Percentiles rank a stretch among this genome's conserved stretches.
These are phyloP conservation scores for Epichloe typhina DNA, from an alignment of 2,329 filamentous ascomycete species.

Conservation along the genomic window DNA sequence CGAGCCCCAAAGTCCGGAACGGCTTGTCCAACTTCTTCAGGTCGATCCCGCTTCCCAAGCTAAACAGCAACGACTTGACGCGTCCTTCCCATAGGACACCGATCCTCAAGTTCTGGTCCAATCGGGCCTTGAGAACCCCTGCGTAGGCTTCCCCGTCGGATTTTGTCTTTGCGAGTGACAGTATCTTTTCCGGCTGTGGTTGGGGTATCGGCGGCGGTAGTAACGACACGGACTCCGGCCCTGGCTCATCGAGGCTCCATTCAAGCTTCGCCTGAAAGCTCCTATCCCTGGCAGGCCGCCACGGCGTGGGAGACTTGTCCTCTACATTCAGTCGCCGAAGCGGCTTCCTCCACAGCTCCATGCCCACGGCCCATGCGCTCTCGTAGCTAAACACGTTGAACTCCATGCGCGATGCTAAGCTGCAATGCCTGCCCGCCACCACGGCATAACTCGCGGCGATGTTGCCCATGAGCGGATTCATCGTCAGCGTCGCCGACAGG, in stretches of 20 bases:
- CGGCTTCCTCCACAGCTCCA: slow-evolving; percentile 76
- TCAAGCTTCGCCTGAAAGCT: slow-evolving; percentile 43
- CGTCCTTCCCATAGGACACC: slow-evolving; percentile 87
- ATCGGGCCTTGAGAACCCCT: slow-evolving; percentile 77
- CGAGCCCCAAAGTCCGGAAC: slow-evolving; percentile 62
- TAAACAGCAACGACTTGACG: slow-evolving; percentile 85
- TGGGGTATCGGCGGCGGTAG: not conserved
- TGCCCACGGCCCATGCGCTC: slow-evolving; percentile 80
- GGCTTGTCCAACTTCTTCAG: slow-evolving; percentile 63
- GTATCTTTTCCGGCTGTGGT: slow-evolving; percentile 1
- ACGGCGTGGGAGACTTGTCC: slow-evolving; percentile 13
- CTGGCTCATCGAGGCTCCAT: slow-evolving; percentile 31
- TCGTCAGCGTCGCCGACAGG: slow-evolving; percentile 80
- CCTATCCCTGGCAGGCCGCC: slow-evolving; percentile 12
- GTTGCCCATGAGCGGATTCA: slow-evolving; percentile 91
- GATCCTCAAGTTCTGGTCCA: slow-evolving; percentile 80
- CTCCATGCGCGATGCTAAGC: slow-evolving; percentile 80
- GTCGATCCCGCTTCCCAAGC: slow-evolving; percentile 76
- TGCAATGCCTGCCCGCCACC: slow-evolving; percentile 68
- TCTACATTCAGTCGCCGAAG: slow-evolving; percentile 25
- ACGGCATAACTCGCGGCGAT: slow-evolving; percentile 86
- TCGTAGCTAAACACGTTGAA: slow-evolving; percentile 99
- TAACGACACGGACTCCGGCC: slow-evolving; percentile 12
- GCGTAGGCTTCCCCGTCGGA: slow-evolving; percentile 52
- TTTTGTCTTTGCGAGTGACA: slow-evolving; percentile 9